These are phyloP conservation scores for Fraxinus anomala DNA, from an alignment of 257 asterid species.

Conservation along the genomic window DNA sequence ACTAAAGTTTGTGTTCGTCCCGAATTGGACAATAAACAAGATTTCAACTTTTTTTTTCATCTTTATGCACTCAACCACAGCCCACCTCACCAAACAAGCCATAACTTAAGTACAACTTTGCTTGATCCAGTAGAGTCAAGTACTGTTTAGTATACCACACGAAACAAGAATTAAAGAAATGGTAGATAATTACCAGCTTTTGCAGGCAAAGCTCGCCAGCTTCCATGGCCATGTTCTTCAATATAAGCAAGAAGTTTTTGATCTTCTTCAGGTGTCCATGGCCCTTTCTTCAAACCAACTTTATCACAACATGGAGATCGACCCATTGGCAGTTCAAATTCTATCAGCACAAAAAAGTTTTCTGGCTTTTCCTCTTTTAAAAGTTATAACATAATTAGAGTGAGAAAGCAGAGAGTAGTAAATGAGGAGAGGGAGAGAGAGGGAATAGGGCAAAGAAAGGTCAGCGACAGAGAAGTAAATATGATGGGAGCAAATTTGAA, in stretches of 20 bases:
- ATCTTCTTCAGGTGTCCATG: conserved; percentile 97
- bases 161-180: neutral
- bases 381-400: conserved; percentile 19
- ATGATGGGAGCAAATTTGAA: neutral
- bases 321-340: conserved; percentile 48
- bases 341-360: conserved; percentile 12
- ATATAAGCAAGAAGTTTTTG: conserved; percentile 80
- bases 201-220: conserved; percentile 92
- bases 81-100: neutral
- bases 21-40: neutral
- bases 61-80: neutral
- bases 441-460: conserved; percentile 33
- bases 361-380: conserved; percentile 19
- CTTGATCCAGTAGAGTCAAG: too few species aligned
- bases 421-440: conserved; percentile 34
- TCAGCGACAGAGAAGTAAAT: conserved; percentile 60
- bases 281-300: conserved; percentile 84
- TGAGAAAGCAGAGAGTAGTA: conserved; percentile 25
- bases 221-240: conserved; percentile 88
- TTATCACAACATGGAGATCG: conserved; percentile 93
- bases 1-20: too few species aligned
- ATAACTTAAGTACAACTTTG: neutral
- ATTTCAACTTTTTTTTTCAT: neutral
- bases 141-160: neutral
- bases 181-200: conserved; percentile 60